phyloP scores from a whole-genome alignment of 192 early-diverging fungal genomes.

The Coemansia sp. region DNA sequence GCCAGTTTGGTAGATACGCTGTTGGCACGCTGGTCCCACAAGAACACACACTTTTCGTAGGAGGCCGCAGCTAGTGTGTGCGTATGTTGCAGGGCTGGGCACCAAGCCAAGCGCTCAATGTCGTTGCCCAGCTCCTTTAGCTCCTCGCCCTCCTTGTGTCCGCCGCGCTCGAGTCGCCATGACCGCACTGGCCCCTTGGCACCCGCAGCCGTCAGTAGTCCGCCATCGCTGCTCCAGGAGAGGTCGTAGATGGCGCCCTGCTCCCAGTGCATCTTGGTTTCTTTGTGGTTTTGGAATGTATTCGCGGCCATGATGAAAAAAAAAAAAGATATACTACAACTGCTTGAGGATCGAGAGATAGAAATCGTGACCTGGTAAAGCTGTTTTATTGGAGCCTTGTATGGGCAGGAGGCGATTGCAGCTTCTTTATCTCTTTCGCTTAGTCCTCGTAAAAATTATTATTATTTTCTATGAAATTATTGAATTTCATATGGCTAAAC shows the following conservation, averaged over 20 bases:
- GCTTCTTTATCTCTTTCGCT: not conserved
- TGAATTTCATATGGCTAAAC: not conserved
- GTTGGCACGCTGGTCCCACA: slow-evolving; percentile 41
- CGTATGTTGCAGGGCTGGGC: slow-evolving; percentile 17
- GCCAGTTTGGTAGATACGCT: slow-evolving; percentile 10
- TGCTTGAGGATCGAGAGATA: not conserved
- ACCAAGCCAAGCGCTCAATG: slow-evolving; percentile 47
- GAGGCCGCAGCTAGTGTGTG: slow-evolving; percentile 34
- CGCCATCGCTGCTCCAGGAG: slow-evolving; percentile 55
- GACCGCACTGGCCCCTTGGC: slow-evolving; percentile 35
- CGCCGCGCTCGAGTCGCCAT: slow-evolving; percentile 47
- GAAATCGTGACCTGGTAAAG: no score
- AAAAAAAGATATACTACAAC: not conserved
- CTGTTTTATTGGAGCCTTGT: no score
- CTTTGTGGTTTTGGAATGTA: slow-evolving; percentile 27
- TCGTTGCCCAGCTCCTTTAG: slow-evolving; percentile 24
- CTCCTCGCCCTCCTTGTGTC: slow-evolving; percentile 55
- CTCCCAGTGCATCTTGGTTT: slow-evolving; percentile 47
- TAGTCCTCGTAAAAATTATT: not conserved
- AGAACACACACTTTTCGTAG: slow-evolving; percentile 33
- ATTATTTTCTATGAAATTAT: no score
- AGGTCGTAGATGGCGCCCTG: slow-evolving; percentile 45
- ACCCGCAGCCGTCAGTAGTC: slow-evolving; percentile 37
- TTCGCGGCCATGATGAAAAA: not conserved
- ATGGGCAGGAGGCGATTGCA: not conserved